Conservation (phyloP, 805 yeast species). For the Lipomyces yamadae region DNA sequence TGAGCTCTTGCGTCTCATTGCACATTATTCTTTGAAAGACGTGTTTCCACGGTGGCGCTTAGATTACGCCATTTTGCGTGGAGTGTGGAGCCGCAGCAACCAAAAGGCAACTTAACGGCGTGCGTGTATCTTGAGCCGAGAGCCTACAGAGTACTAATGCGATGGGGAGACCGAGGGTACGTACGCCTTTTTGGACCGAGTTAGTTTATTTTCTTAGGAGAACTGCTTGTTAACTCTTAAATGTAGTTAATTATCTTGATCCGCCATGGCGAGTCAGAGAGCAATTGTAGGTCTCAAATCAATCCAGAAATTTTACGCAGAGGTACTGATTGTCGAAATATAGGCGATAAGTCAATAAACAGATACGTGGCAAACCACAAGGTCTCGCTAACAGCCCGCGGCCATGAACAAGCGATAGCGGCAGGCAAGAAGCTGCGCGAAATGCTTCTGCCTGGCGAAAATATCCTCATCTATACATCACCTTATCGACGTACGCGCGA, state of each 20-base stretch:
- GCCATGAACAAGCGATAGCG: conserved; percentile 53
- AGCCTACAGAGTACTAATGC: background rate
- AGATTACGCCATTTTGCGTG: background rate
- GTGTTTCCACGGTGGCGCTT: background rate
- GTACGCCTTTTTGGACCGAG: background rate
- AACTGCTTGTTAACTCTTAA: background rate
- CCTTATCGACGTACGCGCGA: conserved; percentile 86
- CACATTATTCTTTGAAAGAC: background rate
- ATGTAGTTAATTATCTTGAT: conserved; percentile 69
- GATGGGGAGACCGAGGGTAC: conserved; percentile 34
- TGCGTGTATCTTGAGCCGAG: background rate
- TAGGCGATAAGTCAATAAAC: conserved; percentile 77
- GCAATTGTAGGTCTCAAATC: conserved; percentile 56
- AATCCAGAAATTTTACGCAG: background rate
- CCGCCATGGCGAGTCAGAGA: conserved; percentile 93
- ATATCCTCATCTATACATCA: conserved; percentile 79
- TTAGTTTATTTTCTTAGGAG: background rate
- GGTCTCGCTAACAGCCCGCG: conserved; percentile 72
- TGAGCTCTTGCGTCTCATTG: no score
- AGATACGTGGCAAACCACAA: conserved; percentile 78
- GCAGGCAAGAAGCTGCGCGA: conserved; percentile 47
- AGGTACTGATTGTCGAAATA: background rate
- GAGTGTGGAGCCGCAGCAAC: background rate
- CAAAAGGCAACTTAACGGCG: background rate
- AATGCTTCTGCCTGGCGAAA: conserved; percentile 55